Evolutionary conservation across 805 yeast genomes (phyloP), one percentile per base, ranked within the genome.

Genomic region (Osmozyma mogii): DNA sequence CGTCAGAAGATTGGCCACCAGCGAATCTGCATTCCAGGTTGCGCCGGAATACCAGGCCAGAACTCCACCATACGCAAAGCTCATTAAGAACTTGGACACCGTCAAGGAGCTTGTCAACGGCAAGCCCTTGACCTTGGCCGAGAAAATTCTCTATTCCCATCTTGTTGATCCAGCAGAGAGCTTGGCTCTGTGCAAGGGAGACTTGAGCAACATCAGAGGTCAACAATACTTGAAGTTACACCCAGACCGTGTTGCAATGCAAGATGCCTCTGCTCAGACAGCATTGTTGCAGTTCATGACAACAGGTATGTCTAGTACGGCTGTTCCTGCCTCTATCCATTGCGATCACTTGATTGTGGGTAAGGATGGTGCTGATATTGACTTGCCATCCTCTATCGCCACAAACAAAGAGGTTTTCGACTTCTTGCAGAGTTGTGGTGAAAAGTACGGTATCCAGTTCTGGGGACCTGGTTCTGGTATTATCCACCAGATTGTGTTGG

Each of bases 391-490:
- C 36, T 89, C 97, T 32, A 75, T 84, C 34, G 75, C 78, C 15
- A 75, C 88, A 36, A 92, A 92, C 71, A 78, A 81, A 54, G 98
- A 92, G 60, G 98, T 92, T 25, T 92, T 88, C 57, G 94, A 88
- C 57, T 92, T 92, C 70, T 69, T 92, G 51, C 82, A 85, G 52
- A 73, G 87, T 38, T 89, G 96, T 60, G 92, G 94, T 47, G 84
- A 82, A 46, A 87, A 84, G 57, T 92, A 88, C 61, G 95, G 95
- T 52, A 88, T 92, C 46, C 95, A 88, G 58, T 92, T 92, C 69
- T 92, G 98, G 98, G 94, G 92, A 19, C 98, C 98, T 33, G 98
- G 98, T 41, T 88, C 97, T 12, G 98, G 98, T 53, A 92, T 92
- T 52, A 92, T 92, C 49, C 98, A 92, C 59, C 98, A 92, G 68